Evolutionary conservation across 129 eudicot genomes (phyloP), one percentile per base, ranked within the genome.

Genomic region (Chrysanthemum makinoi): DNA sequence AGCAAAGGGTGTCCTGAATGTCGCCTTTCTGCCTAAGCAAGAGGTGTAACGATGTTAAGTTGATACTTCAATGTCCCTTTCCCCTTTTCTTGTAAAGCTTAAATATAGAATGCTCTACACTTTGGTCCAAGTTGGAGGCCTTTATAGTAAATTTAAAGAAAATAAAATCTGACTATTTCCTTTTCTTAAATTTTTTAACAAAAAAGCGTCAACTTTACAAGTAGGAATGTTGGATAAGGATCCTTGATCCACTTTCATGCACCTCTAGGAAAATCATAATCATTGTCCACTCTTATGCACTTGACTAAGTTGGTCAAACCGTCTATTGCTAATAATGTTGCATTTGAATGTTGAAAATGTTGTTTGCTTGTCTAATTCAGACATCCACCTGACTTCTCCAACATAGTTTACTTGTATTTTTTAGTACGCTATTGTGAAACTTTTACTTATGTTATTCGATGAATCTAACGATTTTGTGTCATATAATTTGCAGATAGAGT

Each of bases 1-100:
- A 14, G 12, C 71, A 52, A 63, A 64, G 8, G 48, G 22, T 14
- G 46, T 18, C 18, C 10, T 43, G 44, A 17, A n/a, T 30, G 19
- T 58, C 19, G 54, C 20, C n/a, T 76, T 66, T 33, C 17, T 58
- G 26, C 66, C 26, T 76, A 69, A 76, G 75, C 75, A 68, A 54
- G 13, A 12, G 62, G 69, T 76, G 80, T 59, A 47, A 58, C 47
- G 69, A 76, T 67, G 75, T 76, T 50, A 69, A 76, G 75, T 76
- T 50, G 75, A 76, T 49, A 24, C 28, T 26, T 64, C 24, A 3
- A 5, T 71, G 68, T 30, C 73, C 19, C 60, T 64, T 70, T 76
- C 61, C 61, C 61, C 39, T 78, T 78, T 71, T 44, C 77, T 78
- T 71, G 73, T 54, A 55, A 30, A 55, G 48, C 5, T 70, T 77